Evolutionary conservation across 179 eudicot genomes (phyloP).

Genomic region (Carnegiea gigantea): DNA sequence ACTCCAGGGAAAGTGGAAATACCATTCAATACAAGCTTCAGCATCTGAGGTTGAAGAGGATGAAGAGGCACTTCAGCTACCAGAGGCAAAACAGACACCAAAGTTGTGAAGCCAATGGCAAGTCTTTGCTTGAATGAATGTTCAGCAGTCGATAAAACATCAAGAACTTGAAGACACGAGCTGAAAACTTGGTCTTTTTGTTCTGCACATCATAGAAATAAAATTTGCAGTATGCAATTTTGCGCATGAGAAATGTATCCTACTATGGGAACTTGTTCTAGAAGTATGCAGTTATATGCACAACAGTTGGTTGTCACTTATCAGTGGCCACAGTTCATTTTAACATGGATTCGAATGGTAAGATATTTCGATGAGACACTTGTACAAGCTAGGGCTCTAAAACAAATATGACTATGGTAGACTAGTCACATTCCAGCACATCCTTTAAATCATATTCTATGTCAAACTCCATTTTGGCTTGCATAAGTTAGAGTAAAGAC

Average conservation of each 20-base stretch:
- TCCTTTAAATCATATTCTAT: neutral
- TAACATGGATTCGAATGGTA: neutral
- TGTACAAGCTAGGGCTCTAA: neutral
- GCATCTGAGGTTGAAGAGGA: constrained; percentile 73
- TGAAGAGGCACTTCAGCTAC: constrained; percentile 88
- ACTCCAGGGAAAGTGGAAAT: constrained; percentile 70
- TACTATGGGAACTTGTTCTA: neutral
- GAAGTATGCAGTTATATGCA: neutral
- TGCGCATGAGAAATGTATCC: neutral
- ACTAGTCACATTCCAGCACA: neutral
- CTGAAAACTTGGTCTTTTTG: constrained; percentile 64
- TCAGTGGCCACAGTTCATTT: neutral
- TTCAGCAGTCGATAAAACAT: constrained; percentile 67
- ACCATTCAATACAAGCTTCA: constrained; percentile 66
- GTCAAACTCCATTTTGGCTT: neutral
- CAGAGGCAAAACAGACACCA: constrained; percentile 65
- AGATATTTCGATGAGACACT: neutral
- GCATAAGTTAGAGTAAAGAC: constrained; percentile 11
- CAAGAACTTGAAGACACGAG: constrained; percentile 77
- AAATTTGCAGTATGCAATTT: constrained; percentile 4
- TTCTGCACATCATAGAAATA: constrained; percentile 41
- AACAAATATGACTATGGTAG: neutral
- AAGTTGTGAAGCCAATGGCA: constrained; percentile 80
- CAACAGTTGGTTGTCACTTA: no score
- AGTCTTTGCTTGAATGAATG: constrained; percentile 72